Conservation (phyloP, 495 filamentous ascomycete genomes). For the Lichina pygmaea region DNA sequence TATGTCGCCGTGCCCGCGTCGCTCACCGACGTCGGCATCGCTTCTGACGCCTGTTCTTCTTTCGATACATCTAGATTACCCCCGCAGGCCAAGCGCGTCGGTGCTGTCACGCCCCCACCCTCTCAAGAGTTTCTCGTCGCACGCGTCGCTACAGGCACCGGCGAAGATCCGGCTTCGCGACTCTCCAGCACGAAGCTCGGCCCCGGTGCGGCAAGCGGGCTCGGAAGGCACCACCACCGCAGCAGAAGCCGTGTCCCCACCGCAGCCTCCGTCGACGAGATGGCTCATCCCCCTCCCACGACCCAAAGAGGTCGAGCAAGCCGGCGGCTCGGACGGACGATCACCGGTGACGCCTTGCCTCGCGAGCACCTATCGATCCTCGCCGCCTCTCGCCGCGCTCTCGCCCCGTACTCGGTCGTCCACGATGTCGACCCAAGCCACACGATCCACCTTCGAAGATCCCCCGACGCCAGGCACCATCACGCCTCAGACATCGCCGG, state of each 20-base stretch:
- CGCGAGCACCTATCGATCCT: background rate
- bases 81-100: no score
- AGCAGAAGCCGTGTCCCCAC: background rate
- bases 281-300: background rate
- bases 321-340: background rate
- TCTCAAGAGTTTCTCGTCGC: no score
- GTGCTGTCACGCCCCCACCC: no score
- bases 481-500: background rate
- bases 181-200: no score
- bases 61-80: no score
- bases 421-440: background rate
- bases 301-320: background rate
- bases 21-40: no score
- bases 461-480: background rate
- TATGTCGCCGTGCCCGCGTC: no score
- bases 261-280: background rate
- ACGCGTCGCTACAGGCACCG: no score
- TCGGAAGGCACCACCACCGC: background rate
- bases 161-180: no score
- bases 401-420: background rate
- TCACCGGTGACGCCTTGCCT: background rate
- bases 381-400: background rate
- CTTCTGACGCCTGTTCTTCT: no score
- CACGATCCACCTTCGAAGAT: background rate
- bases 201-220: background rate